Percentiles rank a stretch among this genome's conserved stretches.
These are phyloP conservation scores for Tarenaya hassleriana DNA, from an alignment of 345 rosid species.

Conservation along the genomic window DNA sequence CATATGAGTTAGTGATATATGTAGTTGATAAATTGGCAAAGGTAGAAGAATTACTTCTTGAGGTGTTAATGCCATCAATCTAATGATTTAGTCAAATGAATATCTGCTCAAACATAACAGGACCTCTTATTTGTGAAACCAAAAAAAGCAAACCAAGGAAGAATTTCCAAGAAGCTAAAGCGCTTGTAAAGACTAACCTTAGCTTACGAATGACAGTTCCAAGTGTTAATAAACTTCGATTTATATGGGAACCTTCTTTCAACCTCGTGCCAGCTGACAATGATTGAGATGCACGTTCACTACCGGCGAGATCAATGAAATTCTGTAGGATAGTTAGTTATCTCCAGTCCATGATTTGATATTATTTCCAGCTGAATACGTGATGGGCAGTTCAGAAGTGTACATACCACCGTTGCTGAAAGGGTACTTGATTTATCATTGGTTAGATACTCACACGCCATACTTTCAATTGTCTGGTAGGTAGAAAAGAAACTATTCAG, in stretches of 20 bases:
- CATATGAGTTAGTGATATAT: constrained; percentile 8
- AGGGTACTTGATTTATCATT: constrained; percentile 66
- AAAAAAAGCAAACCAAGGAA: constrained; percentile 8
- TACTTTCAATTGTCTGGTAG: constrained; percentile 87
- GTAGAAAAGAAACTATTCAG: constrained; percentile 23
- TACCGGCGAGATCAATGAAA: constrained; percentile 92
- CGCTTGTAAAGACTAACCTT: constrained; percentile 48
- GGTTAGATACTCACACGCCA: constrained; percentile 52
- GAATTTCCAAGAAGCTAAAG: constrained; percentile 9
- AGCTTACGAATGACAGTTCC: constrained; percentile 95
- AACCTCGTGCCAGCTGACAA: constrained; percentile 78
- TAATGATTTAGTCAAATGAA: background rate
- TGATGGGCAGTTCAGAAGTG: background rate
- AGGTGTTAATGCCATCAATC: constrained; percentile 4
- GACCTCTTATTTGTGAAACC: background rate
- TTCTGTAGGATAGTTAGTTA: constrained; percentile 40
- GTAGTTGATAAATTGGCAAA: constrained; percentile 8
- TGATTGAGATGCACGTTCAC: constrained; percentile 96
- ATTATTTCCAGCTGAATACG: constrained; percentile 7
- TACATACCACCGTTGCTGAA: constrained; percentile 69
- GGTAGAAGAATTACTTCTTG: constrained; percentile 12
- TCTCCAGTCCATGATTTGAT: constrained; percentile 1
- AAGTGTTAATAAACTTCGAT: constrained; percentile 80
- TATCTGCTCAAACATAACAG: constrained; percentile 7
- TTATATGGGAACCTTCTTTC: constrained; percentile 96